Percentiles rank a stretch among this genome's conserved stretches.
Conservation (phyloP, 352 stramenopile genomes). For the Phytophthora cactorum region DNA sequence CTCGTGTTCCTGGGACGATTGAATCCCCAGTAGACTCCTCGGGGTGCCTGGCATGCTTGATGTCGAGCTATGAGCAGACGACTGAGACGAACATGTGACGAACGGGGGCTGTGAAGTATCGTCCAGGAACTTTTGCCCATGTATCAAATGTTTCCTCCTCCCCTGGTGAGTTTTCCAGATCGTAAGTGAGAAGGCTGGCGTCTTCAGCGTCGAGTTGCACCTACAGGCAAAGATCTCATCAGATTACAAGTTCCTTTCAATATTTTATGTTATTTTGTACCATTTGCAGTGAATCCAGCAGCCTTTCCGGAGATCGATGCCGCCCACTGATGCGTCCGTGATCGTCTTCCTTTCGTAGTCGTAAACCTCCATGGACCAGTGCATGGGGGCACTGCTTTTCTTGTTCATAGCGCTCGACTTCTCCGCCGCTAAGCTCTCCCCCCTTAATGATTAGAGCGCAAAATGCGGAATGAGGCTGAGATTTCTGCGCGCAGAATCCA, state of each 20-base stretch:
- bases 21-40: not conserved
- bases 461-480: constrained; percentile 37
- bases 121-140: constrained; percentile 12
- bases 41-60: constrained; percentile 2
- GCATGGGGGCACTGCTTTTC: not conserved
- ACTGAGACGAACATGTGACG: constrained; percentile 33
- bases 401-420: constrained; percentile 12
- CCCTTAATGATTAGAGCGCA: constrained; percentile 8
- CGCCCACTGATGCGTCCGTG: constrained; percentile 40
- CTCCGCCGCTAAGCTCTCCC: not conserved
- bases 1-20: constrained; percentile 25
- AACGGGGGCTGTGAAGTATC: constrained; percentile 21
- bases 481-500: constrained; percentile 11
- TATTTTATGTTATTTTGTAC: constrained; percentile 10
- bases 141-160: constrained; percentile 24
- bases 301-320: constrained; percentile 51
- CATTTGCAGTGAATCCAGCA: constrained; percentile 62
- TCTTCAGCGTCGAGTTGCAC: constrained; percentile 51
- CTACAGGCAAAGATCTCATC: constrained; percentile 13
- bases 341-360: constrained; percentile 53
- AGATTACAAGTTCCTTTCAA: not conserved
- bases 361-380: constrained; percentile 55
- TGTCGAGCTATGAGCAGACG: constrained; percentile 10
- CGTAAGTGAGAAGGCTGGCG: constrained; percentile 24
- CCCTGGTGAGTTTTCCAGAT: constrained; percentile 44